Percentiles rank a stretch among this genome's conserved stretches.
These are phyloP conservation scores for Aspergillus avenaceus DNA, from an alignment of 495 filamentous ascomycete genomes.

Conservation along the genomic window DNA sequence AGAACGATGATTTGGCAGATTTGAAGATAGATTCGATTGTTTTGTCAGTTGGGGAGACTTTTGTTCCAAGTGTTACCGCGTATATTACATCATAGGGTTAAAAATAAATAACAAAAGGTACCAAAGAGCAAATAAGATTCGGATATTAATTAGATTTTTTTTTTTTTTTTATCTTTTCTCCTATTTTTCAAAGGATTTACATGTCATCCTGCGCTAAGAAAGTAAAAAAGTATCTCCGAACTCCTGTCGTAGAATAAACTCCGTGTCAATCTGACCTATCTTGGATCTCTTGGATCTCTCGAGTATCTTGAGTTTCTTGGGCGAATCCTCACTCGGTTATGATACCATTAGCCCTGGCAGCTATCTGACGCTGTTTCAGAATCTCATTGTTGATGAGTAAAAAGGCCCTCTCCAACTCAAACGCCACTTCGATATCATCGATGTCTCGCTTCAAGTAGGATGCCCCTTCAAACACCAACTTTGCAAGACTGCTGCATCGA, in stretches of 20 bases:
- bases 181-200: no score
- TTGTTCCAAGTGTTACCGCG: neutral
- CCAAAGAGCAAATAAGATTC: no score
- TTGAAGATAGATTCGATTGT: neutral
- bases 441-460: slow-evolving; percentile 15
- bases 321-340: slow-evolving; percentile 1
- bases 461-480: slow-evolving; percentile 27
- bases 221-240: no score
- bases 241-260: no score
- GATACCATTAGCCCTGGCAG: neutral
- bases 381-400: slow-evolving; percentile 24
- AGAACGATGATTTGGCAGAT: no score
- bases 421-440: slow-evolving; percentile 12
- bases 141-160: no score
- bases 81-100: neutral
- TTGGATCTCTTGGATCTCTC: no score
- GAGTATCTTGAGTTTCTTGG: neutral
- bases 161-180: no score
- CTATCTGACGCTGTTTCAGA: slow-evolving; percentile 19
- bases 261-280: no score
- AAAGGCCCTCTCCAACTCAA: slow-evolving; percentile 19
- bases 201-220: no score
- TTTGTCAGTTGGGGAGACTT: neutral
- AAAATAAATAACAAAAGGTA: neutral
- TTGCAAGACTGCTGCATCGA: slow-evolving; percentile 23